Evolutionary conservation across 495 filamentous ascomycete species (phyloP).

Genomic region (Xylaria sp.): DNA sequence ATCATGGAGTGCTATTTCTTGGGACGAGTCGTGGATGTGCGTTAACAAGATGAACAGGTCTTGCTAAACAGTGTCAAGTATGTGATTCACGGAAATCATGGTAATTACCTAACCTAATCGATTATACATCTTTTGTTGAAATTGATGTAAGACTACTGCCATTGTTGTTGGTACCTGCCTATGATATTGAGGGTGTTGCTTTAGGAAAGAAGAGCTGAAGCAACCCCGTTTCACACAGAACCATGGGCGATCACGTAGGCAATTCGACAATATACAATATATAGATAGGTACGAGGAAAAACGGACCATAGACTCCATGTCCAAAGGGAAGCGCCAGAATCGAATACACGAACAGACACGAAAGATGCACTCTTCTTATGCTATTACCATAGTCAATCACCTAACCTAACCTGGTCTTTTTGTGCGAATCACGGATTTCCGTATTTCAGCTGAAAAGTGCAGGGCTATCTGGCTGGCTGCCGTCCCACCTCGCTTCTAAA

Average conservation of each 20-base stretch:
- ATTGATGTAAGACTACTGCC: too few relatives aligned
- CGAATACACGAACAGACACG: not conserved
- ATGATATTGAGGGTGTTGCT: too few relatives aligned
- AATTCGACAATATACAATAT: too few relatives aligned
- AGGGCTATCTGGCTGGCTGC: not conserved
- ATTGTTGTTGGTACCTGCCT: too few relatives aligned
- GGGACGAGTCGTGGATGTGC: too few relatives aligned
- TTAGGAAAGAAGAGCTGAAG: too few relatives aligned
- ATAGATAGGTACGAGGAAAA: slow-evolving; percentile 10
- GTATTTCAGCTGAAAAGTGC: not conserved
- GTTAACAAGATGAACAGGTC: too few relatives aligned
- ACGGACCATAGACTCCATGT: not conserved
- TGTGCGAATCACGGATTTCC: not conserved
- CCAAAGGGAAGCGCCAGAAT: not conserved
- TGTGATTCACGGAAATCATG: too few relatives aligned
- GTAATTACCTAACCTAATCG: not conserved
- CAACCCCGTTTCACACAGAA: too few relatives aligned
- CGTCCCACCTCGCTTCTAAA: not conserved
- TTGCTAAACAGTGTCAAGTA: too few relatives aligned
- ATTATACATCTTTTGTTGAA: not conserved
- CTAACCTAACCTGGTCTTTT: not conserved
- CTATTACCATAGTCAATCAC: not conserved
- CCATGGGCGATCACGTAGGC: too few relatives aligned
- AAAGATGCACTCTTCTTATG: not conserved
- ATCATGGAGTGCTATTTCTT: too few relatives aligned